Percentiles rank a stretch among this genome's conserved stretches.
These are phyloP conservation scores for Penicillium longicatenatum DNA, from an alignment of 495 filamentous ascomycete genomes.

Conservation along the genomic window DNA sequence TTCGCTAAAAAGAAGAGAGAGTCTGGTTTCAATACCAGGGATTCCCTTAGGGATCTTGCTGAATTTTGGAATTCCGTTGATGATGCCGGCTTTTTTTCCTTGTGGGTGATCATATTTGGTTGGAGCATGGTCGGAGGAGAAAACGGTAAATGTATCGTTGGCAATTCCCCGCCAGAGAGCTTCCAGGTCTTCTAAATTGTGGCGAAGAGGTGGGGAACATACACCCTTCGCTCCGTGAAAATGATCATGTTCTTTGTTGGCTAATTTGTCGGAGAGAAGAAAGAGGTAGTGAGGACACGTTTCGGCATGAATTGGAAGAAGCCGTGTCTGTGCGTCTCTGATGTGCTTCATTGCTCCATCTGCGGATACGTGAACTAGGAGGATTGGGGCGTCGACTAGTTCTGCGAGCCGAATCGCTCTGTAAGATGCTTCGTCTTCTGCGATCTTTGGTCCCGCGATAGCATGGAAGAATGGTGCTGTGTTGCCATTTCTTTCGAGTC, in stretches of 20 bases:
- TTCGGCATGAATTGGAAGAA: slow-evolving; percentile 62
- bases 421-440: slow-evolving; percentile 60
- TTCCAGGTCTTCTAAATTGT: slow-evolving; percentile 8
- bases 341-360: slow-evolving; percentile 36
- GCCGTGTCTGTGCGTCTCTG: slow-evolving; percentile 54
- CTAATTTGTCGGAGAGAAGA: slow-evolving; percentile 52
- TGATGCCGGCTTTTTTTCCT: slow-evolving; percentile 33
- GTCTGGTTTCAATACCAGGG: slow-evolving; percentile 11
- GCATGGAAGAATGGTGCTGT: slow-evolving; percentile 58
- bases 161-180: slow-evolving; percentile 13
- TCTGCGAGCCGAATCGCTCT: slow-evolving; percentile 56
- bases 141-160: slow-evolving; percentile 50
- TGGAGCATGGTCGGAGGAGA: slow-evolving; percentile 47
- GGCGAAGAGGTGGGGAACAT: slow-evolving; percentile 9
- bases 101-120: slow-evolving; percentile 37
- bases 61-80: slow-evolving; percentile 32
- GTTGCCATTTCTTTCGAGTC: slow-evolving; percentile 38
- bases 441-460: slow-evolving; percentile 52
- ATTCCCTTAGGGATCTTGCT: slow-evolving; percentile 30
- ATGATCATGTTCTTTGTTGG: slow-evolving; percentile 8
- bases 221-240: slow-evolving; percentile 12
- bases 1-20: slow-evolving; percentile 10
- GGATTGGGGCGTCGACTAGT: slow-evolving; percentile 56
- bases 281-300: slow-evolving; percentile 70
- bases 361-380: slow-evolving; percentile 62